Evolutionary conservation across 1,139 yeast genomes (phyloP).

Genomic region (Pichia sp.): DNA sequence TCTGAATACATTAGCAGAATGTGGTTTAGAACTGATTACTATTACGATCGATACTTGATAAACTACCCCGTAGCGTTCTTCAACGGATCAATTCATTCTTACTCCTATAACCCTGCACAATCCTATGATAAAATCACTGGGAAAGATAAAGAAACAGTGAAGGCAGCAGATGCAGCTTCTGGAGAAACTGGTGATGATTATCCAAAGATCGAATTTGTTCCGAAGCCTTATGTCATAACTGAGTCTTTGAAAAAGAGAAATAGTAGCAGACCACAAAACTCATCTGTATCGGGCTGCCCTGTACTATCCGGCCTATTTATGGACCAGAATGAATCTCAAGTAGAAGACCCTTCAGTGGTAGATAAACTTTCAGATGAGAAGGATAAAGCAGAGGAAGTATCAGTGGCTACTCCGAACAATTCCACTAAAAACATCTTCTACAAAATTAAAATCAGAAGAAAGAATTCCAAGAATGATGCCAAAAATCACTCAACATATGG

Average conservation of each 20-base stretch:
- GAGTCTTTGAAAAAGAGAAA: slow-evolving; percentile 10
- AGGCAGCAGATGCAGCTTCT: background rate
- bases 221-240: slow-evolving; percentile 16
- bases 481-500: slow-evolving; percentile 24
- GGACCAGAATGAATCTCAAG: background rate
- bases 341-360: background rate
- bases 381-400: background rate
- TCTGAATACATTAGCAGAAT: slow-evolving; percentile 18
- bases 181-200: background rate
- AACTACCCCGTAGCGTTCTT: slow-evolving; percentile 24
- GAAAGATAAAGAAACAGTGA: background rate
- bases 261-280: background rate
- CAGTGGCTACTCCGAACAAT: background rate
- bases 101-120: slow-evolving; percentile 7
- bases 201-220: slow-evolving; percentile 11
- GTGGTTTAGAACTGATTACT: slow-evolving; percentile 31
- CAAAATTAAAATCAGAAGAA: slow-evolving; percentile 26
- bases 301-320: slow-evolving; percentile 8
- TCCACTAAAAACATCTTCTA: slow-evolving; percentile 18
- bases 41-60: slow-evolving; percentile 28
- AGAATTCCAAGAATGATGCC: slow-evolving; percentile 13
- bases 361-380: background rate
- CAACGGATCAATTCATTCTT: slow-evolving; percentile 9
- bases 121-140: background rate
- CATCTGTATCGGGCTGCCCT: slow-evolving; percentile 7